phyloP scores from a whole-genome alignment of 345 rosid species.

The Odontarrhena argentea region DNA sequence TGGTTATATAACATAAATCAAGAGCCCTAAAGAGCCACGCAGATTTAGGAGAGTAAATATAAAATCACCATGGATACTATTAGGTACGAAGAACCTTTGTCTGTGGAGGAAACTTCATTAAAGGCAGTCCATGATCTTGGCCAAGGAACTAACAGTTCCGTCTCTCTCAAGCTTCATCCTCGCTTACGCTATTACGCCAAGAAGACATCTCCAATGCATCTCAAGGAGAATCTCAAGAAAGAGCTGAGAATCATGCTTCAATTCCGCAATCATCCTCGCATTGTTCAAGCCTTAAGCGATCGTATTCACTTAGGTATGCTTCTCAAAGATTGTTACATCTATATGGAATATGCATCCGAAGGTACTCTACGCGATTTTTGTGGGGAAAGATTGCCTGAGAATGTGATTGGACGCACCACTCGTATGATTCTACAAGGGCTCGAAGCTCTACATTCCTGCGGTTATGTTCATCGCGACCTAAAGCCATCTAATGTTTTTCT shows the following conservation, averaged over 20 bases:
- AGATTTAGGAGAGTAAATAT: no score
- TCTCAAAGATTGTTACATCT: slow-evolving; percentile 25
- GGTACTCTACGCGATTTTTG: not conserved
- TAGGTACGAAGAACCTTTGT: no score
- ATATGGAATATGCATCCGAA: slow-evolving; percentile 14
- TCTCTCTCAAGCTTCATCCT: not conserved
- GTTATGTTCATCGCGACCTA: slow-evolving; percentile 22
- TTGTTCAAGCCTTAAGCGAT: not conserved
- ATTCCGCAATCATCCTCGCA: slow-evolving; percentile 14
- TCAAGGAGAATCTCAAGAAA: slow-evolving; percentile 5
- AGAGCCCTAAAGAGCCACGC: no score
- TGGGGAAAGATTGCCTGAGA: slow-evolving; percentile 8
- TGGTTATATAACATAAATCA: no score
- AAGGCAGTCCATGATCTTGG: not conserved
- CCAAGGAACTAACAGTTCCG: not conserved
- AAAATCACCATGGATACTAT: no score
- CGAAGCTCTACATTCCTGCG: not conserved
- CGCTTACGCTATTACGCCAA: not conserved
- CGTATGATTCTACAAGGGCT: slow-evolving; percentile 35
- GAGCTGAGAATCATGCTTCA: slow-evolving; percentile 24
- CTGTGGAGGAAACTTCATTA: not conserved
- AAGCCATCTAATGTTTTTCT: slow-evolving; percentile 17
- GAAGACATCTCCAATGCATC: slow-evolving; percentile 1
- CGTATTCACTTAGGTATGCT: not conserved
- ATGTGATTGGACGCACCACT: not conserved